phyloP scores from a whole-genome alignment of 257 asterid species.

The Solanum okadae region DNA sequence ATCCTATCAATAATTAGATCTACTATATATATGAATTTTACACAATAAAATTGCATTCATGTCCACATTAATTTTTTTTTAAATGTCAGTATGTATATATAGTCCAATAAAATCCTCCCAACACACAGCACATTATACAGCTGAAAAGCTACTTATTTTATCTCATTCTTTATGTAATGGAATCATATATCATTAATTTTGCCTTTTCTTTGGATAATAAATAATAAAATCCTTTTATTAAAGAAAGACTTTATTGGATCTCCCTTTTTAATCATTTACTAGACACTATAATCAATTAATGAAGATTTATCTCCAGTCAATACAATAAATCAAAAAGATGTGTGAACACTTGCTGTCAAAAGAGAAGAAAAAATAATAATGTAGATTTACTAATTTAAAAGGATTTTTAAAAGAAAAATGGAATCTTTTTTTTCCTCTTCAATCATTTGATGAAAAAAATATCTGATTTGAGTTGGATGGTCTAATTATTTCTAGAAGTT shows the following conservation, averaged over 20 bases:
- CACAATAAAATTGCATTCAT: not conserved
- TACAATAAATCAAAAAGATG: not conserved
- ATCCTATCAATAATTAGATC: not conserved
- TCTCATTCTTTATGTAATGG: not conserved
- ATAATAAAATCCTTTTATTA: not conserved
- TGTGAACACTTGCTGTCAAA: not conserved
- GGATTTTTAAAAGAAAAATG: not conserved
- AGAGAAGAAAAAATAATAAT: not conserved
- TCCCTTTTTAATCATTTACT: not conserved
- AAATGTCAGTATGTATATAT: not conserved
- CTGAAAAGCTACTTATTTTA: not conserved
- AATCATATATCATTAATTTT: not conserved
- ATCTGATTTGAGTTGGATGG: not conserved
- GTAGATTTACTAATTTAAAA: not conserved
- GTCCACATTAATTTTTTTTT: not conserved
- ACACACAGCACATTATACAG: not conserved
- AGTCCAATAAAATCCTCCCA: not conserved
- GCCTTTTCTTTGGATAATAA: not conserved
- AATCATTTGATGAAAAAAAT: not conserved
- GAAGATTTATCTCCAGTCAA: not conserved
- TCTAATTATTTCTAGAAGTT: not conserved
- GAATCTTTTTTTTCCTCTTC: not conserved
- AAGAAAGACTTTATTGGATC: not conserved
- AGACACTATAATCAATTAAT: not conserved
- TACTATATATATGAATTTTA: not conserved